Conservation (phyloP, 495 filamentous ascomycete genomes). For the Symbiotaphrina buchneri region DNA sequence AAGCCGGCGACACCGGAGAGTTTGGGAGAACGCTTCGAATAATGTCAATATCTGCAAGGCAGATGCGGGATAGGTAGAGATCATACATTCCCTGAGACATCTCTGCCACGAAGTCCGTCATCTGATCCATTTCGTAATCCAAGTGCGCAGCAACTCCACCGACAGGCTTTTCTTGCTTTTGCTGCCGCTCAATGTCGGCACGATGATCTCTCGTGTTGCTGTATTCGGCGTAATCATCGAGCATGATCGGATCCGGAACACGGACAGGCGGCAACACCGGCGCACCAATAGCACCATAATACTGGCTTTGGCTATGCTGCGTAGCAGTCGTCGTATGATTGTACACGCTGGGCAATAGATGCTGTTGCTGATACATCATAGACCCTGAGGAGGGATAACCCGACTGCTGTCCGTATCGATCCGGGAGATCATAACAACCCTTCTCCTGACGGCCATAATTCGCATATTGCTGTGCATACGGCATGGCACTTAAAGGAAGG, state of each 20-base stretch:
- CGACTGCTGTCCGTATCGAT: slow-evolving; percentile 1
- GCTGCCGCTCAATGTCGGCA: background rate
- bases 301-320: background rate
- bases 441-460: slow-evolving; percentile 3
- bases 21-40: slow-evolving; percentile 55
- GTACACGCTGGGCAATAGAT: slow-evolving; percentile 2
- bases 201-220: background rate
- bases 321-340: background rate
- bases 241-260: background rate
- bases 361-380: slow-evolving; percentile 3
- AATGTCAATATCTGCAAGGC: slow-evolving; percentile 48
- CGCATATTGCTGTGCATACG: background rate
- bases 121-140: slow-evolving; percentile 97
- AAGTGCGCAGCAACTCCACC: slow-evolving; percentile 90
- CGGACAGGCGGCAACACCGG: slow-evolving; percentile 3
- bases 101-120: slow-evolving; percentile 93
- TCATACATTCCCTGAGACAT: slow-evolving; percentile 71
- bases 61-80: slow-evolving; percentile 34
- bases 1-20: slow-evolving; percentile 45
- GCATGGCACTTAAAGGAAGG: slow-evolving; percentile 1
- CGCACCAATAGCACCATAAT: slow-evolving; percentile 2
- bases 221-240: slow-evolving; percentile 1
- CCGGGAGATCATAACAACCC: slow-evolving; percentile 1
- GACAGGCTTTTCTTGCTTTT: slow-evolving; percentile 7
- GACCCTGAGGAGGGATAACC: background rate